These are phyloP conservation scores for Microbotryomycetes sp. DNA, from an alignment of 1,284 basidiomycete species.

Conservation along the genomic window DNA sequence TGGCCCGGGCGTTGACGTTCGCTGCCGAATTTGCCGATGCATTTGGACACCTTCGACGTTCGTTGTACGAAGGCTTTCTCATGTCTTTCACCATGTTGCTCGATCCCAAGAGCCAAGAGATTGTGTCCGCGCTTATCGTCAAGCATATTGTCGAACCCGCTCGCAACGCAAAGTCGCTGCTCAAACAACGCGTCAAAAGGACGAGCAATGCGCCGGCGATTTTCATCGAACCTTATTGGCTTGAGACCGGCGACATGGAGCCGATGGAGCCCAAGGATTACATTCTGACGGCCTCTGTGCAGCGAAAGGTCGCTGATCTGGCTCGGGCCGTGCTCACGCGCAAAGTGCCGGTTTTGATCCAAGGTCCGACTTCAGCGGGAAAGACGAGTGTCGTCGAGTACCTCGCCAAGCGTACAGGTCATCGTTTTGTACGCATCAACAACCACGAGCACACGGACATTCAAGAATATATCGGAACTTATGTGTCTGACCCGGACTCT, in stretches of 20 bases:
- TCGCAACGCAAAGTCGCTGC: constrained; percentile 67
- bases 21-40: constrained; percentile 69
- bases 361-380: constrained; percentile 95
- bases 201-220: constrained; percentile 57
- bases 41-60: constrained; percentile 69
- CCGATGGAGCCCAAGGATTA: constrained; percentile 59
- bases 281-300: constrained; percentile 94
- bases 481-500: constrained; percentile 82
- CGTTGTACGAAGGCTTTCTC: constrained; percentile 89
- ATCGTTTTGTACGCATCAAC: constrained; percentile 96
- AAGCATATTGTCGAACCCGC: constrained; percentile 75
- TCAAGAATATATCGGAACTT: constrained; percentile 96
- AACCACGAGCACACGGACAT: constrained; percentile 99
- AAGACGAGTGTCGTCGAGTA: constrained; percentile 98
- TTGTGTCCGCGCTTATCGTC: constrained; percentile 64
- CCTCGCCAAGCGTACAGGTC: constrained; percentile 85
- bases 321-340: constrained; percentile 83
- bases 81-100: constrained; percentile 98
- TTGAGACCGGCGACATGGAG: constrained; percentile 46
- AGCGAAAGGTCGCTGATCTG: constrained; percentile 84
- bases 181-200: constrained; percentile 42
- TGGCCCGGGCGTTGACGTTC: constrained; percentile 85
- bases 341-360: constrained; percentile 90
- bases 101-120: constrained; percentile 48
- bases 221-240: constrained; percentile 81